A percentile compares a stretch with the other conserved stretches of the same genome.
Conservation (phyloP, 2,329 filamentous ascomycete species). For the Fusarium sp. region DNA sequence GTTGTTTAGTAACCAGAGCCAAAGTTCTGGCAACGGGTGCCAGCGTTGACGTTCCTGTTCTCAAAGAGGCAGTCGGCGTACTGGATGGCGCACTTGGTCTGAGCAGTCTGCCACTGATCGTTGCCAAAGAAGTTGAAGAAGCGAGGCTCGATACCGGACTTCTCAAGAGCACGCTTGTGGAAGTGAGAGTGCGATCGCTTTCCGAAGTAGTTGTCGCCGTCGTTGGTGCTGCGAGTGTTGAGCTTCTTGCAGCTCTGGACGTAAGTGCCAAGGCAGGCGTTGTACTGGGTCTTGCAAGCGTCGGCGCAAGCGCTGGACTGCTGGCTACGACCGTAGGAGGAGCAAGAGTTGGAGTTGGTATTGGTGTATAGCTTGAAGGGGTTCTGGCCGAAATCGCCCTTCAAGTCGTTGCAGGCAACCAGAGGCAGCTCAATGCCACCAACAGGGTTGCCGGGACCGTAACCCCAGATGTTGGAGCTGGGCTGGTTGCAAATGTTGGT, state of each 20-base stretch:
- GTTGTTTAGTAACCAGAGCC: slow-evolving; percentile 45
- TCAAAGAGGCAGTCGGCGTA: slow-evolving; percentile 63
- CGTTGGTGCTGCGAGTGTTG: slow-evolving; percentile 42
- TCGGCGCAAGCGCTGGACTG: slow-evolving; percentile 62
- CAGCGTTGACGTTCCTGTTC: slow-evolving; percentile 58
- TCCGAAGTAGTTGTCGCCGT: slow-evolving; percentile 34
- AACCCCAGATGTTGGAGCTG: slow-evolving; percentile 72
- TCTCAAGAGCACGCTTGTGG: slow-evolving; percentile 48
- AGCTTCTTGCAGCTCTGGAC: slow-evolving; percentile 62
- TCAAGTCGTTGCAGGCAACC: slow-evolving; percentile 69
- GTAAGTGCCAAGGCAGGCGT: slow-evolving; percentile 64
- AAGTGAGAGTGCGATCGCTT: slow-evolving; percentile 43
- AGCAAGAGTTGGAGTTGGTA: slow-evolving; percentile 60
- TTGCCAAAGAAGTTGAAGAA: slow-evolving; percentile 50
- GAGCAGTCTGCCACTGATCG: slow-evolving; percentile 53
- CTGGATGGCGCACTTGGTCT: slow-evolving; percentile 64
- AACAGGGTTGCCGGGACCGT: slow-evolving; percentile 74
- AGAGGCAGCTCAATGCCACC: slow-evolving; percentile 67
- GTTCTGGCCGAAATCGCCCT: slow-evolving; percentile 58
- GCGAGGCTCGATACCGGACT: slow-evolving; percentile 46
- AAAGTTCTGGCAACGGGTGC: slow-evolving; percentile 59
- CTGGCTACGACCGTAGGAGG: slow-evolving; percentile 58
- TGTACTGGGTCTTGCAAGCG: slow-evolving; percentile 68
- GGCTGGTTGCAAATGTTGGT: slow-evolving; percentile 69
- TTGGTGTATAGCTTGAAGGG: slow-evolving; percentile 69